phyloP scores from a whole-genome alignment of 2,329 filamentous ascomycete species.

The Xylaria sp. region DNA sequence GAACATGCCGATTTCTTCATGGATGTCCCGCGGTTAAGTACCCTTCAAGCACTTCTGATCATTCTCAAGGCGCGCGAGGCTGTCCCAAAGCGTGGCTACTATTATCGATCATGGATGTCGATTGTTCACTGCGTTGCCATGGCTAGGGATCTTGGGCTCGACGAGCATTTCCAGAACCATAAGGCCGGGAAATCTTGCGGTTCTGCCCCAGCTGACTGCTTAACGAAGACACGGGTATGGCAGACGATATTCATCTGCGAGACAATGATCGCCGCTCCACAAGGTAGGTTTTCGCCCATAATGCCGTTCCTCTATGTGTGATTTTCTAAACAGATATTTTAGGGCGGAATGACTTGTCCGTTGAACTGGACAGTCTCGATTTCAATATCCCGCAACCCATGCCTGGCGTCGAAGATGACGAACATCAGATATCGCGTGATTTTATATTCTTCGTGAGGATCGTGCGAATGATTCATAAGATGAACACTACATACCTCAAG shows the following conservation, averaged over 20 bases:
- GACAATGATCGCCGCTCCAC: constrained; percentile 91
- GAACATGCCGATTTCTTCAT: constrained; percentile 94
- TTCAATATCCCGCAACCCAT: constrained; percentile 73
- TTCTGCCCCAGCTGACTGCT: constrained; percentile 77
- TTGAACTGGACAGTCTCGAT: constrained; percentile 80
- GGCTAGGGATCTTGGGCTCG: constrained; percentile 88
- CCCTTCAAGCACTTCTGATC: constrained; percentile 88
- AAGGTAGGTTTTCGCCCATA: constrained; percentile 68
- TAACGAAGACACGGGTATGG: constrained; percentile 88
- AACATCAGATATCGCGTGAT: constrained; percentile 82
- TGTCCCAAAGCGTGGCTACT: constrained; percentile 93
- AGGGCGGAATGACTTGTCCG: constrained; percentile 83
- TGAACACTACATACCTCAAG: constrained; percentile 80
- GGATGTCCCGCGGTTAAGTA: constrained; percentile 89
- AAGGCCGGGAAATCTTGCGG: constrained; percentile 77
- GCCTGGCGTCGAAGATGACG: constrained; percentile 76
- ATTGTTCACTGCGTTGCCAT: constrained; percentile 92
- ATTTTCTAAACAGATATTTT: constrained; percentile 23
- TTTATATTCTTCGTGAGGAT: constrained; percentile 84
- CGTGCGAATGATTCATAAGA: constrained; percentile 80
- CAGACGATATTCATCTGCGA: constrained; percentile 88
- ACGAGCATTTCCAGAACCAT: constrained; percentile 87
- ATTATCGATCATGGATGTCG: constrained; percentile 97
- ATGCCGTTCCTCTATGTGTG: background rate
- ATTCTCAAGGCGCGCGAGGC: constrained; percentile 91